Evolutionary conservation across 176 grass and related monocot genomes (phyloP), one percentile per base, ranked within the genome.

Genomic region (Cocos nucifera): DNA sequence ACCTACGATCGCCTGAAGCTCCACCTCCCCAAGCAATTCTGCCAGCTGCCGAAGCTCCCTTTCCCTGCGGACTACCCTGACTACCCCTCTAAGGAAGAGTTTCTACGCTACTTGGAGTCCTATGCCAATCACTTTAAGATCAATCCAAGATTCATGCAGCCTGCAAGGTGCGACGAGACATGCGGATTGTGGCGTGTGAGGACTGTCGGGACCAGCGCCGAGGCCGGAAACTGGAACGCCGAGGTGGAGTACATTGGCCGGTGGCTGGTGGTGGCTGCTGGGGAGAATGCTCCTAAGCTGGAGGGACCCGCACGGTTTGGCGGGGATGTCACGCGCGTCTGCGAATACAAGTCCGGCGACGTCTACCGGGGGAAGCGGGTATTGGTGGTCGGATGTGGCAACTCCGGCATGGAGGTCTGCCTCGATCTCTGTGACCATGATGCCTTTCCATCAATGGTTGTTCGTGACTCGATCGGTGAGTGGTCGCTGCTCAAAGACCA

Each of bases 371-470:
- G 90, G 1, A 84, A 86, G 74, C 48, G 72, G 24, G 90, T 95
- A 4, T 77, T 89, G 15, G 86, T 95, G 0, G 83, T 95, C 2
- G 90, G 90, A 16, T 89, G 90, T 28, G 90, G 90, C 0, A 95
- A 95, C 83, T 95, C 90, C n/a, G 90, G 90, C 0, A 95, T 95
- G 86, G 90, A 95, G 66, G 74, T 95, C 6, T 95, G 86, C 19
- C 86, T 95, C 3, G 90, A 95, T 64, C 86, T 95, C 25, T 65
- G 67, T 63, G 82, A 89, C 17, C 67, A 95, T 56, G 79, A 79
- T 2, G 73, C 83, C 0, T 57, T 58, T 14, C 90, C 90, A 0
- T 35, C 80, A 22, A 95, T 95, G 86, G 90, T 89, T 4, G 86
- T 95, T 30, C 90, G 90, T 39, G 79, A 95, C 54, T 60, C 86